These are phyloP conservation scores for Boletus rubescentipes DNA, from an alignment of 768 basidiomycete genomes.

Conservation along the genomic window DNA sequence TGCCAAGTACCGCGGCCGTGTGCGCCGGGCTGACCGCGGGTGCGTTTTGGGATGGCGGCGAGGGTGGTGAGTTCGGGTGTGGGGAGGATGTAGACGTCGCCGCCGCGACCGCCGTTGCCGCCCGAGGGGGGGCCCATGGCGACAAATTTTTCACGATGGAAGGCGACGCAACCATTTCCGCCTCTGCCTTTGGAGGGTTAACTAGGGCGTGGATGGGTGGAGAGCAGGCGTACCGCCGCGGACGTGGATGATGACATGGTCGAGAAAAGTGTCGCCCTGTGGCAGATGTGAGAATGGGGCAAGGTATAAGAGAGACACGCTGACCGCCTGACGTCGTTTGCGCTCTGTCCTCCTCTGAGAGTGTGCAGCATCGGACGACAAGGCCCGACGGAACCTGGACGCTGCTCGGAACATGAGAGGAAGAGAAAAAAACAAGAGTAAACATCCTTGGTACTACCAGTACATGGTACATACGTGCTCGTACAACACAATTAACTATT, in stretches of 20 bases:
- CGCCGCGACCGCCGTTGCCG: conserved; percentile 88
- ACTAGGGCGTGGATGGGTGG: neutral
- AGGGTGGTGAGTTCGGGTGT: conserved; percentile 78
- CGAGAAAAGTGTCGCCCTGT: conserved; percentile 78
- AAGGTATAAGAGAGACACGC: conserved; percentile 17
- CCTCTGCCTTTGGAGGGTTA: conserved; percentile 59
- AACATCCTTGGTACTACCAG: neutral
- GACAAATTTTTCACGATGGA: conserved; percentile 86
- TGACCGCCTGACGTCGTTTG: conserved; percentile 70
- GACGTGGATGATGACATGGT: conserved; percentile 77
- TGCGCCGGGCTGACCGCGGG: conserved; percentile 64
- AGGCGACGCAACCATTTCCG: conserved; percentile 90
- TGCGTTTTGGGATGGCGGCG: conserved; percentile 63
- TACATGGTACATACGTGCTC: neutral
- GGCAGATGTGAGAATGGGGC: conserved; percentile 1
- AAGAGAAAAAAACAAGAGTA: neutral
- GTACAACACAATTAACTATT: neutral
- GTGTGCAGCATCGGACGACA: too few relatives aligned
- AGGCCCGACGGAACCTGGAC: too few relatives aligned
- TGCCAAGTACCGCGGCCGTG: conserved; percentile 86
- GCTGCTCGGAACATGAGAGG: neutral
- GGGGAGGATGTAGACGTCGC: conserved; percentile 82
- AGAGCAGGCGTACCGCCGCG: conserved; percentile 56
- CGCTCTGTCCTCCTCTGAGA: conserved; percentile 50
- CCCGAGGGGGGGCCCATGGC: conserved; percentile 89